Percentiles rank a stretch among this genome's conserved stretches.
Evolutionary conservation across 306 rosid genomes (phyloP).

Genomic region (Carpinus fangiana): DNA sequence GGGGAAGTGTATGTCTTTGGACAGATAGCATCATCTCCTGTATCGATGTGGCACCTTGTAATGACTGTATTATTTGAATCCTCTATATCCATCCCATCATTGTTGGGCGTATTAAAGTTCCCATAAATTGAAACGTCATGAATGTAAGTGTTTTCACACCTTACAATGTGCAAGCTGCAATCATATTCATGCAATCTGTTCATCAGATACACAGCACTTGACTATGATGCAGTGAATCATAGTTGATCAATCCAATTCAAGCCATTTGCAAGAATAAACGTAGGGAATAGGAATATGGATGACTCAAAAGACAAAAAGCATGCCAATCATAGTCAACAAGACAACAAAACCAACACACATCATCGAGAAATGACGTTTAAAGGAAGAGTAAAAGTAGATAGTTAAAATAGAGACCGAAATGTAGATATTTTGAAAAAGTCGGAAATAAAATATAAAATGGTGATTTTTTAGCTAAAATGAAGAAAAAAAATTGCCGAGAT

Average conservation of each 20-base stretch:
- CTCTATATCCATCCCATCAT: slow-evolving; percentile 91
- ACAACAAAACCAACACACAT: background rate
- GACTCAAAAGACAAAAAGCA: background rate
- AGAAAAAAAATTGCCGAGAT: too few relatives aligned
- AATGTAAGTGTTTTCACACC: slow-evolving; percentile 53
- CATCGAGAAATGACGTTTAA: too few relatives aligned
- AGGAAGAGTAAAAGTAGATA: too few relatives aligned
- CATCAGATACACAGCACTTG: background rate
- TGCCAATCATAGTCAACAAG: background rate
- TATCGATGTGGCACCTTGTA: slow-evolving; percentile 75
- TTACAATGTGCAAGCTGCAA: slow-evolving; percentile 82
- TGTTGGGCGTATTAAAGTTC: slow-evolving; percentile 85
- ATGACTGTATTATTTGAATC: slow-evolving; percentile 84
- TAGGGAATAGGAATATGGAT: background rate
- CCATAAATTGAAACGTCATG: slow-evolving; percentile 72
- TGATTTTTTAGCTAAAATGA: too few relatives aligned
- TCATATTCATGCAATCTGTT: slow-evolving; percentile 6
- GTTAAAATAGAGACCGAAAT: too few relatives aligned
- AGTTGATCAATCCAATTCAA: background rate
- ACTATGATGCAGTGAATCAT: background rate
- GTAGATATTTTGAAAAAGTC: too few relatives aligned
- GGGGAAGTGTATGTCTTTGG: slow-evolving; percentile 79
- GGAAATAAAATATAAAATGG: too few relatives aligned
- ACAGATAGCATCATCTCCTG: slow-evolving; percentile 95
- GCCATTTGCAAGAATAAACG: background rate